Percentiles rank a stretch among this genome's conserved stretches.
Conservation (phyloP, 2,329 filamentous ascomycete genomes). For the Pseudogymnoascus sp. region DNA sequence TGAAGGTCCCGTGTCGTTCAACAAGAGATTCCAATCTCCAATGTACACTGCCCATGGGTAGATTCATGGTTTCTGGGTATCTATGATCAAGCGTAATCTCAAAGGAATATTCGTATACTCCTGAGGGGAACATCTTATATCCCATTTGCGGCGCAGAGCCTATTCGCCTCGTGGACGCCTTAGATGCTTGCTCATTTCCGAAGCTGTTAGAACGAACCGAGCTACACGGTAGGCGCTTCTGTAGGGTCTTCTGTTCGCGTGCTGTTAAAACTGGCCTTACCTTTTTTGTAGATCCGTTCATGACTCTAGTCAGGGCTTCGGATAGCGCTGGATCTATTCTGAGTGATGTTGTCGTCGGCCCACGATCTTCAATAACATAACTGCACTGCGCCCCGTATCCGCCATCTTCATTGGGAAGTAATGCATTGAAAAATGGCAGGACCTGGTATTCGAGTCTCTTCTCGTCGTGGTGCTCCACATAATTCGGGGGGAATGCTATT, state of each 20-base stretch:
- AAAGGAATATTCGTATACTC: constrained; percentile 47
- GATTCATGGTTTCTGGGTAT: constrained; percentile 62
- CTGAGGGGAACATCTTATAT: constrained; percentile 56
- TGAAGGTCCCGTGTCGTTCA: constrained; percentile 63
- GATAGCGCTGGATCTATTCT: constrained; percentile 10
- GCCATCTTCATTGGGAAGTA: constrained; percentile 52
- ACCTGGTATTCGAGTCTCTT: constrained; percentile 82
- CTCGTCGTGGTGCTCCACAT: constrained; percentile 74
- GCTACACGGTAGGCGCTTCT: constrained; percentile 54
- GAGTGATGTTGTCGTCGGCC: constrained; percentile 22
- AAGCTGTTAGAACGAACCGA: constrained; percentile 61
- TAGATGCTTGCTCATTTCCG: constrained; percentile 51
- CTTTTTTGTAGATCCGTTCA: neutral
- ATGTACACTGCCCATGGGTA: constrained; percentile 60
- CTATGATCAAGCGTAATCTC: constrained; percentile 76
- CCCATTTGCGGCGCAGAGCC: constrained; percentile 52
- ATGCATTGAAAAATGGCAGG: constrained; percentile 84
- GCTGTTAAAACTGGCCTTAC: neutral
- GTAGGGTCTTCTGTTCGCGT: constrained; percentile 39
- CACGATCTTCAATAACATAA: constrained; percentile 34
- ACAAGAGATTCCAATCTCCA: constrained; percentile 63
- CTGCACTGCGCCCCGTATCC: constrained; percentile 55
- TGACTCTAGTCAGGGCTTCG: neutral
- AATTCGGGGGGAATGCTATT: constrained; percentile 73
- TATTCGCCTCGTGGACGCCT: constrained; percentile 34